Conservation (phyloP, 2,329 filamentous ascomycete species). For the Zelopaecilomyces penicillatus region DNA sequence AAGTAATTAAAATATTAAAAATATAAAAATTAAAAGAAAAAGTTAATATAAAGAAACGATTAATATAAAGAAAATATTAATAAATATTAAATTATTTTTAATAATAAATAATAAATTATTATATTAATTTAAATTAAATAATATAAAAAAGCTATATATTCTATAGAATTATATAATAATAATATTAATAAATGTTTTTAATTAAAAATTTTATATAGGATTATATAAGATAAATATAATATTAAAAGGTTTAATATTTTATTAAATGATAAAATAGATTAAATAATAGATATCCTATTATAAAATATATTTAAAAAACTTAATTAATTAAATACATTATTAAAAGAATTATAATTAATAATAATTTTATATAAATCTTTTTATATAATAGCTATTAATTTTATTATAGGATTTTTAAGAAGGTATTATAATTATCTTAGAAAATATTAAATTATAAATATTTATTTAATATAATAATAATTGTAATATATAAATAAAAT, state of each 20-base stretch:
- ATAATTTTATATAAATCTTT: no score
- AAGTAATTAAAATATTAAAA: constrained; percentile 2
- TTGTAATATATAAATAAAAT: no score
- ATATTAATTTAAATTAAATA: no score
- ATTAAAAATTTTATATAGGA: not conserved
- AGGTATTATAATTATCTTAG: no score
- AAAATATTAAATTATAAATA: no score
- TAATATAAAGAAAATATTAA: constrained; percentile 1
- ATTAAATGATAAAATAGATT: not conserved
- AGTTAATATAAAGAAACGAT: no score
- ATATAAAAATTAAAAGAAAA: not conserved
- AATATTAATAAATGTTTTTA: not conserved
- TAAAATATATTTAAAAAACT: constrained; percentile 4
- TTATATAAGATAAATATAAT: not conserved
- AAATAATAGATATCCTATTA: not conserved
- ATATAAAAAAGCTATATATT: constrained; percentile 1
- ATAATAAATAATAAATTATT: not conserved
- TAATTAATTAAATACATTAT: no score
- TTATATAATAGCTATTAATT: no score
- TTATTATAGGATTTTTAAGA: no score
- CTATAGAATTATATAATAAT: not conserved
- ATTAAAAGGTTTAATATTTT: not conserved
- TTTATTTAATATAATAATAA: no score
- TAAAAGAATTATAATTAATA: no score
- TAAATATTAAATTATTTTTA: constrained; percentile 1